These are phyloP conservation scores for Stereum hirsutum DNA, from an alignment of 1,284 basidiomycete genomes.

Conservation along the genomic window DNA sequence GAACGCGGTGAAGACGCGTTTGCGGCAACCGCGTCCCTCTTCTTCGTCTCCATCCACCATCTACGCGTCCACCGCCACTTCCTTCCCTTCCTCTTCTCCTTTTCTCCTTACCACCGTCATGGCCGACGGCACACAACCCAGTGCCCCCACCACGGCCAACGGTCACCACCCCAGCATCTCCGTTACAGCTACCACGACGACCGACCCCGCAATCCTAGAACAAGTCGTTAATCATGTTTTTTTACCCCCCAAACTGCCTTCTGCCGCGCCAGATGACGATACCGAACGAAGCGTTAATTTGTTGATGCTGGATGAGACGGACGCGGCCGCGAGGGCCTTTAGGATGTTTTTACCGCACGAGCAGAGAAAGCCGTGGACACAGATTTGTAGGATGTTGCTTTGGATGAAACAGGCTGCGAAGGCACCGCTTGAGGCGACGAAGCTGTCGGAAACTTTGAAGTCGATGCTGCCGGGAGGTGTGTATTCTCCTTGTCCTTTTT, in stretches of 20 bases:
- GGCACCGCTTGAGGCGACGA: not conserved
- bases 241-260: conserved; percentile 13
- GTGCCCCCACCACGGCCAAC: too few relatives aligned
- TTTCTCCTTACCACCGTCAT: too few relatives aligned
- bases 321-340: not conserved
- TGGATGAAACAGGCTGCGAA: not conserved
- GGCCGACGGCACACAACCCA: too few relatives aligned
- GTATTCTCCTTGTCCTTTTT: too few relatives aligned
- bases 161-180: too few relatives aligned
- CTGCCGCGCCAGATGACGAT: conserved; percentile 17
- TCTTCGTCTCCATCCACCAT: too few relatives aligned
- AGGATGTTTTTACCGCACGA: not conserved
- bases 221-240: conserved; percentile 2
- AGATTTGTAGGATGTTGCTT: not conserved
- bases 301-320: not conserved
- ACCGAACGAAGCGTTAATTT: conserved; percentile 6
- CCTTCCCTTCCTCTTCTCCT: too few relatives aligned
- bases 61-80: too few relatives aligned
- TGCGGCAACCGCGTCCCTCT: too few relatives aligned
- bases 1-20: too few relatives aligned
- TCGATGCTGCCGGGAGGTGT: not conserved
- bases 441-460: not conserved
- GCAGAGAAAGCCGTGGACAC: not conserved
- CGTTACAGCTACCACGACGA: too few relatives aligned
- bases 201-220: too few relatives aligned